Evolutionary conservation across 139 green algal genomes (phyloP).

Genomic region (Mychonastes homosphaera): DNA sequence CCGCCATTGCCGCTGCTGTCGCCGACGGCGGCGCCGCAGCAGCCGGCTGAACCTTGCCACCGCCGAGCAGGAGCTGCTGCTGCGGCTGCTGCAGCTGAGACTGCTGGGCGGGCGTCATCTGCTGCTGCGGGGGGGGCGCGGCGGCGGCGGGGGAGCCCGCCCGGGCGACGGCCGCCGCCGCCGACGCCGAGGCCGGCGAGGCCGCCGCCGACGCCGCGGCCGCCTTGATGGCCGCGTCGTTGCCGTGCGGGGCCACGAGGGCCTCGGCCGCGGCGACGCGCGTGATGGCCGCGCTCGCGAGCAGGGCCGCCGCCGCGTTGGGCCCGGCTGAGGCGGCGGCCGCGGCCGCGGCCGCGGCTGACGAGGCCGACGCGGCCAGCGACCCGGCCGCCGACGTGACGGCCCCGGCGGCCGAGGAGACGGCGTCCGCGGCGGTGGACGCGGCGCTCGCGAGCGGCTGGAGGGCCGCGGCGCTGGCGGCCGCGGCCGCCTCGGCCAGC

Average conservation of each 20-base stretch:
- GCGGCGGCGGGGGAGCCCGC: slow-evolving; percentile 37
- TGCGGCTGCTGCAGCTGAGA: slow-evolving; percentile 75
- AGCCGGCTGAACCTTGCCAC: slow-evolving; percentile 45
- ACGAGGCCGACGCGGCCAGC: slow-evolving; percentile 23
- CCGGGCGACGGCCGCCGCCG: slow-evolving; percentile 32
- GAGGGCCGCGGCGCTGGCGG: slow-evolving; percentile 18
- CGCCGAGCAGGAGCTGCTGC: slow-evolving; percentile 91
- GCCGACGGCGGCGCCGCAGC: not conserved
- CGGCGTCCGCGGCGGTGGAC: slow-evolving; percentile 8
- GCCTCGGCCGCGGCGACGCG: slow-evolving; percentile 10
- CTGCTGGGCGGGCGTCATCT: slow-evolving; percentile 38
- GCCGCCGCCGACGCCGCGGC: slow-evolving; percentile 6
- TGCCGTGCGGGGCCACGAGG: slow-evolving; percentile 6
- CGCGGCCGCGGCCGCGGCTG: slow-evolving; percentile 9
- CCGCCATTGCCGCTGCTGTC: not conserved
- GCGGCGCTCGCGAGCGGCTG: slow-evolving; percentile 3
- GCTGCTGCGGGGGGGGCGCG: slow-evolving; percentile 80
- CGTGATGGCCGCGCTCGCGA: slow-evolving; percentile 5
- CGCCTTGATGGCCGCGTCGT: slow-evolving; percentile 11
- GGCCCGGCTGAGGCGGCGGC: slow-evolving; percentile 16
- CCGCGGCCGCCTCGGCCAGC: slow-evolving; percentile 40
- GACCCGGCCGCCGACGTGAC: slow-evolving; percentile 12
- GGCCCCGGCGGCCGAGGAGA: slow-evolving; percentile 23
- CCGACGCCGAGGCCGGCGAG: slow-evolving; percentile 69
- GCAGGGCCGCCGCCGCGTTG: slow-evolving; percentile 19